These are phyloP conservation scores for Candida labiduridarum DNA, from an alignment of 1,139 yeast genomes.

Conservation along the genomic window DNA sequence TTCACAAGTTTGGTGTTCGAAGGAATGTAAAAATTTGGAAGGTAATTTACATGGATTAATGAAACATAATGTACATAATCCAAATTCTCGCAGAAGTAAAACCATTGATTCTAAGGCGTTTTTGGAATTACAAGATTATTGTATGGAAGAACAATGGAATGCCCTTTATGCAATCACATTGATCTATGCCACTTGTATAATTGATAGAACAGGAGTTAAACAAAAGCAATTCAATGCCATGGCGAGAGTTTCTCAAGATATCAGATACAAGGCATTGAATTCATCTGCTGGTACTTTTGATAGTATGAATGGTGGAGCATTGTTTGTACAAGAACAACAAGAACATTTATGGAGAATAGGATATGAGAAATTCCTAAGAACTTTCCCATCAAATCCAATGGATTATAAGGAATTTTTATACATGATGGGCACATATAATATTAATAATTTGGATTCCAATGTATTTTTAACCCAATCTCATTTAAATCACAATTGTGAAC, in stretches of 20 bases:
- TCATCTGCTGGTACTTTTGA: conserved; percentile 63
- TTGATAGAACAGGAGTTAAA: conserved; percentile 47
- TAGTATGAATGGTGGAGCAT: conserved; percentile 49
- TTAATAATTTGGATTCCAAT: conserved; percentile 70
- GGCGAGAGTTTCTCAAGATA: conserved; percentile 72
- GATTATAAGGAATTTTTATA: conserved; percentile 57
- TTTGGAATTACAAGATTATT: conserved; percentile 58
- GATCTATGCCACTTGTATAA: conserved; percentile 51
- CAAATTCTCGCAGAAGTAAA: conserved; percentile 27
- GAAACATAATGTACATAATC: conserved; percentile 51
- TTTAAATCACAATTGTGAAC: conserved; percentile 76
- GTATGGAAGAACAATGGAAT: conserved; percentile 67
- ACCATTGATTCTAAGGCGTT: conserved; percentile 51
- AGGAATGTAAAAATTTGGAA: conserved; percentile 56
- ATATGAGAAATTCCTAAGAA: conserved; percentile 47
- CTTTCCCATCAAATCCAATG: conserved; percentile 49
- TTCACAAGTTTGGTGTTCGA: conserved; percentile 72
- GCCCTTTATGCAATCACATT: conserved; percentile 69
- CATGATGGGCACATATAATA: conserved; percentile 71
- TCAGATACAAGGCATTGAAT: conserved; percentile 61
- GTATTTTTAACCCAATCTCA: conserved; percentile 67
- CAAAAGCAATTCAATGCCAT: conserved; percentile 55
- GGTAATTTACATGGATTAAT: conserved; percentile 57
- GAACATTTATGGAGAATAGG: conserved; percentile 66
- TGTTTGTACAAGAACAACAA: conserved; percentile 56